Base-by-base conservation (phyloP, 2,329 filamentous ascomycete genomes). In the Sclerotinia trifoliorum region DNA sequence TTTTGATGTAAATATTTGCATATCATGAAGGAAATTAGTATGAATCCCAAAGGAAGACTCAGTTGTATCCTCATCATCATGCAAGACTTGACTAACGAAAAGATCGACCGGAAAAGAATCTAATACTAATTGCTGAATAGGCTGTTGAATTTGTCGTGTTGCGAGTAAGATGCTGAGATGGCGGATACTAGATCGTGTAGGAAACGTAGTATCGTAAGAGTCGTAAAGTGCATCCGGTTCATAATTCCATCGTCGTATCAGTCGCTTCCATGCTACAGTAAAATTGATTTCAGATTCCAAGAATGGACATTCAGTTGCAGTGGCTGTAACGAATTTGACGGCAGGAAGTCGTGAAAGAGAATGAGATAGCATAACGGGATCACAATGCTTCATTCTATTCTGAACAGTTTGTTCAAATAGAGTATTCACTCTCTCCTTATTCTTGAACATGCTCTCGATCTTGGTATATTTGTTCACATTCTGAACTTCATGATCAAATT, bases 401-500 rank as follows among this genome's bases (percentile, higher is more conserved):
- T 67, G 46, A 19, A 67, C 57, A 42, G 48, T 39, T 4, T 52
- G 55, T 21, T 54, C 65, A 13, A 63, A 26, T 8, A 67, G 35
- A 13, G 19, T 19, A 26, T 54, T 67, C 0, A 62, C 57, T 15
- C 48, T 61, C 8, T 17, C 62, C 19, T 55, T 48, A 63, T 57
- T 54, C 32, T n/a, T 46, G 19, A 32, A 62, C 17, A 52, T 46
- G 46, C 56, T 63, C 26, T 67, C 65, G 1, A 61, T 52, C 7
- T 63, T 63, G 4, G 56, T 67, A 48, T 29, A 52, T 4, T n/a
- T 63, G 15, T 67, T 67, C n/a, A 67, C 57, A 5, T n/a, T 55
- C 21, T 63, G 56, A n/a, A 63, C 65, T 46, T 67, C 65, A 52
- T 63, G 65, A 15, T 67, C 56, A 15, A 67, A 67, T 46, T 67